These are phyloP conservation scores for Theobroma grandiflorum DNA, from an alignment of 441 rosid species.

Conservation along the genomic window DNA sequence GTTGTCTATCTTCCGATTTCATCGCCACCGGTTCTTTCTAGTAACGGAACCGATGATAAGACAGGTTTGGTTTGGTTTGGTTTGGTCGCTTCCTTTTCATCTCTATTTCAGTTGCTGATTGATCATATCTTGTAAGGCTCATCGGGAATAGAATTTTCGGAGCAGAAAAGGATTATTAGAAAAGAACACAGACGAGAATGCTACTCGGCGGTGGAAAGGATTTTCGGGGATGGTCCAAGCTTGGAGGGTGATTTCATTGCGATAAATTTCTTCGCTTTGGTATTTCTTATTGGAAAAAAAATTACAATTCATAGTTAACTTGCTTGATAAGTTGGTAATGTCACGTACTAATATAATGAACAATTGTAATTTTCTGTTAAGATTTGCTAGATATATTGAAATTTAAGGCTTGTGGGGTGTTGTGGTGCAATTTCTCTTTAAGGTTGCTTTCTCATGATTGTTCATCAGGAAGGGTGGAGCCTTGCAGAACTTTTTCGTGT, in stretches of 20 bases:
- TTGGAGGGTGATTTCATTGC: conserved; percentile 71
- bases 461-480: conserved; percentile 90
- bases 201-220: conserved; percentile 52
- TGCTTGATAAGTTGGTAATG: conserved; percentile 17
- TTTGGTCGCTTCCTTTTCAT: conserved; percentile 12
- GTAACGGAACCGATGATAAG: conserved; percentile 29
- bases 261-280: conserved; percentile 94
- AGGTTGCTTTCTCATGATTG: conserved; percentile 28
- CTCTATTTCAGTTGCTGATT: background rate
- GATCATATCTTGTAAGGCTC: conserved; percentile 37
- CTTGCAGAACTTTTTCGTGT: conserved; percentile 84
- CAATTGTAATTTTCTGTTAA: background rate
- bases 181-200: conserved; percentile 75
- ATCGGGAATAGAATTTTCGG: conserved; percentile 35
- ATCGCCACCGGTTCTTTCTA: conserved; percentile 75
- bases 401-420: background rate
- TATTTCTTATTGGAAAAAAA: conserved; percentile 33
- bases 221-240: conserved; percentile 61
- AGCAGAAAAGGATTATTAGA: conserved; percentile 49
- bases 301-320: background rate
- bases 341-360: background rate
- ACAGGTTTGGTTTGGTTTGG: conserved; percentile 52
- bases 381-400: conserved; percentile 4
- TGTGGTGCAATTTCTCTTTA: conserved; percentile 18
- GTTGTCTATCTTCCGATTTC: conserved; percentile 53